Evolutionary conservation across 169 alveolate species (phyloP).

Genomic region (Plasmodium gallinaceum): DNA sequence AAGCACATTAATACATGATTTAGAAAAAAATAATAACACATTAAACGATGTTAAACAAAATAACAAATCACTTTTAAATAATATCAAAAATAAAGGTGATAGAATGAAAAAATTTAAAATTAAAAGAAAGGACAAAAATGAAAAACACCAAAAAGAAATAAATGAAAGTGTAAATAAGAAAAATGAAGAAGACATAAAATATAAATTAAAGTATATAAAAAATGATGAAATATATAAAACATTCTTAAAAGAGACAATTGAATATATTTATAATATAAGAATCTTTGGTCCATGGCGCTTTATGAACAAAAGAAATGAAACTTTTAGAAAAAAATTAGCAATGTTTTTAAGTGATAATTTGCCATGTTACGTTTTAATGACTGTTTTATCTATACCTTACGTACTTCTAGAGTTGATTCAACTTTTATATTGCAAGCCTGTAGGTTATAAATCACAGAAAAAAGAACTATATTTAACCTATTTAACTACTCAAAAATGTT

Average conservation of each 20-base stretch:
- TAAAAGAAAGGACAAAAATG: neutral
- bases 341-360: conserved; percentile 49
- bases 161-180: neutral
- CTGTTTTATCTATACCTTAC: conserved; percentile 39
- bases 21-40: conserved; percentile 29
- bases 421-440: conserved; percentile 52
- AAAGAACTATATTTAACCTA: conserved; percentile 63
- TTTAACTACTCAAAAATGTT: conserved; percentile 72
- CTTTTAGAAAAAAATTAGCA: conserved; percentile 17
- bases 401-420: conserved; percentile 52
- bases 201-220: conserved; percentile 38
- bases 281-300: conserved; percentile 76
- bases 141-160: neutral
- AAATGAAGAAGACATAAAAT: neutral
- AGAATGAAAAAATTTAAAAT: neutral
- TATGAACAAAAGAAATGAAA: conserved; percentile 50
- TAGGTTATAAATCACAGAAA: conserved; percentile 46
- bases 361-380: conserved; percentile 66
- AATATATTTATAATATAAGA: conserved; percentile 50
- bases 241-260: conserved; percentile 62
- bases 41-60: neutral
- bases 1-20: conserved; percentile 19
- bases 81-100: neutral
- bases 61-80: neutral
- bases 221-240: conserved; percentile 22